Conservation (phyloP, 2,329 filamentous ascomycete genomes). For the Venturia pyrina region DNA sequence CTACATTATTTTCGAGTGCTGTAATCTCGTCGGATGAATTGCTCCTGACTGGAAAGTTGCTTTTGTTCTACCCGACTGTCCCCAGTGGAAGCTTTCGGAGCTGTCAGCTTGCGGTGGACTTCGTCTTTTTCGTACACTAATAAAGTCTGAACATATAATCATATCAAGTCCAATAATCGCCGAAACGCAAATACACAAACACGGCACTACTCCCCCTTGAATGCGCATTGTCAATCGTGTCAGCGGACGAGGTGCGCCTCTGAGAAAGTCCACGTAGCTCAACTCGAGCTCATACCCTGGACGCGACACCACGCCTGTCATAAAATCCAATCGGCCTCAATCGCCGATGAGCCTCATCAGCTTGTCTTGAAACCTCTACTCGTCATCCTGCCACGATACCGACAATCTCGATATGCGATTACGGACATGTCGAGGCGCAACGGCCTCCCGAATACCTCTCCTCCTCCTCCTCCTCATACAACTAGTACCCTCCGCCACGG, state of each 20-base stretch:
- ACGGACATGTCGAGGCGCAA: neutral
- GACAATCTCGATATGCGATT: neutral
- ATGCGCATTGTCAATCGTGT: neutral
- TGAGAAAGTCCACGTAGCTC: neutral
- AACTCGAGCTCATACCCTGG: neutral
- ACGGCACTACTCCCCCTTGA: neutral
- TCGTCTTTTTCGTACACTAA: too few relatives aligned
- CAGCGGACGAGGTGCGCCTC: neutral
- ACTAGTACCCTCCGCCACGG: slow-evolving; percentile 34
- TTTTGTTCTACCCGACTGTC: too few relatives aligned
- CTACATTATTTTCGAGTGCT: too few relatives aligned
- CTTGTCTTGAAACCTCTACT: neutral
- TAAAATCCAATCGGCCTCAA: neutral
- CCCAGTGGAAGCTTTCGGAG: too few relatives aligned
- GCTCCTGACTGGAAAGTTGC: too few relatives aligned
- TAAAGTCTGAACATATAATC: neutral
- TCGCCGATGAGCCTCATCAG: neutral
- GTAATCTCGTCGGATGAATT: too few relatives aligned
- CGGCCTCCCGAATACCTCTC: neutral
- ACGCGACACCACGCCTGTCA: neutral
- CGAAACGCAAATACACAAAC: neutral
- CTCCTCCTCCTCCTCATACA: slow-evolving; percentile 21
- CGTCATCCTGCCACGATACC: neutral
- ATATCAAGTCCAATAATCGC: neutral
- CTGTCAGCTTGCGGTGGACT: too few relatives aligned